Base-by-base conservation (phyloP, 768 basidiomycete species). In the Russula griseocarnosa region DNA sequence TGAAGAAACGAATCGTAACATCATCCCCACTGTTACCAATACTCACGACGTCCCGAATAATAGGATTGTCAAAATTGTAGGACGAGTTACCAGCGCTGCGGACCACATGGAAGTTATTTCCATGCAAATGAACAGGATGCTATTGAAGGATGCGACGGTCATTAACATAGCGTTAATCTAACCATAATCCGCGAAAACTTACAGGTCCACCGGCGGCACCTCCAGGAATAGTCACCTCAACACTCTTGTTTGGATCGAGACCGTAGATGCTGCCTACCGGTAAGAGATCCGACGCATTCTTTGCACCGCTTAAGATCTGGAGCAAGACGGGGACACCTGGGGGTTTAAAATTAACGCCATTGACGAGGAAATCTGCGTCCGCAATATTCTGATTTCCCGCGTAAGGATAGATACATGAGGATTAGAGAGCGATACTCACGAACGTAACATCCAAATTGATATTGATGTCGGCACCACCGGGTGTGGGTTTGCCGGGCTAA, bases 1-100 rank as follows among this genome's bases (percentile, higher is more conserved):
- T 70, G 0, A 63, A 32, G 49, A 74, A 73, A 11, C 74, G 68
- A 52, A 74, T 68, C 13, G 67, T 65, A 13, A 67, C 67, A 18
- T 66, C 55, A 20, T 66, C 63, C 8, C 26, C 46, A 0, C 52
- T 20, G 11, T 30, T 22, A 3, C 67, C 64, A 24, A 69, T 67
- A 32, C 28, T 58, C 16, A 70, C 69, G 6, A 63, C 60, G 32
- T 70, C 69, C 16, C 66, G 66, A 38, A 49, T 20, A 26, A 62
- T 50, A 3, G 70, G 70, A 32, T 70, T 64, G 6, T 59, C 55
- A 13, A 38, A 70, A 53, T 71, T 70, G 46, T 64, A 66, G 2
- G 58, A 44, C 1, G 18, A 20, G 28, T 51, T 68, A 9, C 60
- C 58, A 0, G 70, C 65, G 8, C 59, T 61, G 40, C 70, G 70